A percentile compares a stretch with the other conserved stretches of the same genome.
Evolutionary conservation across 108 stramenopile species (phyloP).

Genomic region (Seminavis robusta): DNA sequence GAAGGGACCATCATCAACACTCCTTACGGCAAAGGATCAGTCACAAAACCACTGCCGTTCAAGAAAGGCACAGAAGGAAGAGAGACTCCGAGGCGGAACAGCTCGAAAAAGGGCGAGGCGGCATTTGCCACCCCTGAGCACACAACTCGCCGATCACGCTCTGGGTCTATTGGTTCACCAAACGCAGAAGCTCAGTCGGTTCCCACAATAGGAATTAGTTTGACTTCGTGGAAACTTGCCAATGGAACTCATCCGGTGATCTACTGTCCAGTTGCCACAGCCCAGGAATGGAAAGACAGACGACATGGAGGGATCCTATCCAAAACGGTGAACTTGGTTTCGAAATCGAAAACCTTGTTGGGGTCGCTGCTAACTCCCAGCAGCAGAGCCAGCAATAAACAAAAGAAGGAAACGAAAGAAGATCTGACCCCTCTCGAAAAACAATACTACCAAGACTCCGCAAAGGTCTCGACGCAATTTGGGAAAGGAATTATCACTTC

Average conservation of each 20-base stretch:
- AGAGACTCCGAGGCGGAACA: too few species aligned
- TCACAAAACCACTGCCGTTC: constrained; percentile 39
- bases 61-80: too few species aligned
- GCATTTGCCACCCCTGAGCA: background rate
- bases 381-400: constrained; percentile 18
- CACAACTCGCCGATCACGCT: too few species aligned
- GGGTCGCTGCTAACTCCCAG: constrained; percentile 15
- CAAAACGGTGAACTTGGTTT: constrained; percentile 5
- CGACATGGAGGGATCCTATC: constrained; percentile 30
- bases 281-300: constrained; percentile 65
- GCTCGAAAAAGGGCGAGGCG: background rate
- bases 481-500: constrained; percentile 61
- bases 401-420: constrained; percentile 12
- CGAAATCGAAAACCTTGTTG: constrained; percentile 4
- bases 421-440: constrained; percentile 4
- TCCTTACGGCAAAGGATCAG: constrained; percentile 68
- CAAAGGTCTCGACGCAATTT: constrained; percentile 78
- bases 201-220: constrained; percentile 56
- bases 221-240: constrained; percentile 74
- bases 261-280: constrained; percentile 70
- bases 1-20: constrained; percentile 58
- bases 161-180: too few species aligned
- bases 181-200: background rate
- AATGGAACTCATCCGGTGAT: constrained; percentile 65
- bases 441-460: constrained; percentile 77